Percentiles rank a stretch among this genome's conserved stretches.
Evolutionary conservation across 2,329 filamentous ascomycete species (phyloP).

Genomic region (Stagonosporopsis cucurbitacearum): DNA sequence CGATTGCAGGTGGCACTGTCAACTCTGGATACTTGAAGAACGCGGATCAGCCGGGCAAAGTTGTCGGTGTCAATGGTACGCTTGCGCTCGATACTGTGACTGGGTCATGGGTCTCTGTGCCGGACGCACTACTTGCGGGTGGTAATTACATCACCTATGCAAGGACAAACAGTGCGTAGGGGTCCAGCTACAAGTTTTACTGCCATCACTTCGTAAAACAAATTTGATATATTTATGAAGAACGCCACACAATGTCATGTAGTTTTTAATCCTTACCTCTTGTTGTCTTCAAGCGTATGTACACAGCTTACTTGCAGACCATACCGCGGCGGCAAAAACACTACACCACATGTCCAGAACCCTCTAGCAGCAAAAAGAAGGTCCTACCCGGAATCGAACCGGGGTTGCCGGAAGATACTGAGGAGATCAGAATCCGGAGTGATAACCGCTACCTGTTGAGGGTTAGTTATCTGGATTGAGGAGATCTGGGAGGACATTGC

Average conservation of each 20-base stretch:
- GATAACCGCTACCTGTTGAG: constrained; percentile 11
- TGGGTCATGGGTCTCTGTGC: constrained; percentile 8
- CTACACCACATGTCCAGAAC: too few species aligned
- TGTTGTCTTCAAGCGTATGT: background rate
- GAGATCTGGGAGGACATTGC: background rate
- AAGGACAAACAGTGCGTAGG: constrained; percentile 2
- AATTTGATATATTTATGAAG: too few species aligned
- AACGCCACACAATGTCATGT: too few species aligned
- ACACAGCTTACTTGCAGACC: background rate
- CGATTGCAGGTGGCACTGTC: constrained; percentile 44
- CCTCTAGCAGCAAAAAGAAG: background rate
- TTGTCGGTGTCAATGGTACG: constrained; percentile 5
- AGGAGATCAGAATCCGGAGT: constrained; percentile 12
- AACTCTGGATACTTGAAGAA: constrained; percentile 12
- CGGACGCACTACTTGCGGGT: constrained; percentile 8
- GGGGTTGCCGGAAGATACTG: constrained; percentile 15
- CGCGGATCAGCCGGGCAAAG: constrained; percentile 3
- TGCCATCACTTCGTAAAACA: too few species aligned
- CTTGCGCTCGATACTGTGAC: constrained; percentile 11
- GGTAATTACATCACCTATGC: constrained; percentile 18
- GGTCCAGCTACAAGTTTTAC: too few species aligned
- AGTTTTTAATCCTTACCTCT: too few species aligned
- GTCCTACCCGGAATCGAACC: constrained; percentile 16
- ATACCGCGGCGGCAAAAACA: background rate
- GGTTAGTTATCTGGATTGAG: constrained; percentile 5